A percentile compares a stretch with the other conserved stretches of the same genome.
Evolutionary conservation across 345 rosid species (phyloP).

Genomic region (Lepidium sativum): DNA sequence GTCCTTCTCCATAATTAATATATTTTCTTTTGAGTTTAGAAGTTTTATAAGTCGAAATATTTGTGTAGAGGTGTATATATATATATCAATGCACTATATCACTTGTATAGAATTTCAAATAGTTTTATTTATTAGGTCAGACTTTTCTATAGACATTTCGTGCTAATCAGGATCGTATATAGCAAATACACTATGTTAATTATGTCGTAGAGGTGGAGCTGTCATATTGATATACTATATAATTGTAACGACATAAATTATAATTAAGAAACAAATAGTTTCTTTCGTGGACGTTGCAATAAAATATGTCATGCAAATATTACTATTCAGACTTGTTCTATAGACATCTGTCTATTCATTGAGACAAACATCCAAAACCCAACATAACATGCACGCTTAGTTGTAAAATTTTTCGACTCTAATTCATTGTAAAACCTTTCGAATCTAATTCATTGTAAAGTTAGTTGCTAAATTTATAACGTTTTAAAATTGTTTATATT

Average conservation of each 20-base stretch:
- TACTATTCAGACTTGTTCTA: background rate
- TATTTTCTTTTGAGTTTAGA: background rate
- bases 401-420: no score
- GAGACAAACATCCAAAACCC: background rate
- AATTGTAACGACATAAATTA: no score
- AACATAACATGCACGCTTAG: background rate
- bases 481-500: no score
- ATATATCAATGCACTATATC: background rate
- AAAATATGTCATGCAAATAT: no score
- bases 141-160: slow-evolving; percentile 9
- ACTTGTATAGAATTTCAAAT: background rate
- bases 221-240: background rate
- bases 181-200: background rate
- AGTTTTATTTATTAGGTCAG: background rate
- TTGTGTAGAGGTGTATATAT: background rate
- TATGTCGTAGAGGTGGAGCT: background rate
- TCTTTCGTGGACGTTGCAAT: background rate
- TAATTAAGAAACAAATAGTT: background rate
- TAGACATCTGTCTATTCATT: background rate
- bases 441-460: no score
- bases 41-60: background rate
- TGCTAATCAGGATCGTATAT: slow-evolving; percentile 6
- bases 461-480: no score
- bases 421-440: no score
- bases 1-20: slow-evolving; percentile 12